phyloP scores from a whole-genome alignment of 140 eudicot species.

The Cichorium intybus region DNA sequence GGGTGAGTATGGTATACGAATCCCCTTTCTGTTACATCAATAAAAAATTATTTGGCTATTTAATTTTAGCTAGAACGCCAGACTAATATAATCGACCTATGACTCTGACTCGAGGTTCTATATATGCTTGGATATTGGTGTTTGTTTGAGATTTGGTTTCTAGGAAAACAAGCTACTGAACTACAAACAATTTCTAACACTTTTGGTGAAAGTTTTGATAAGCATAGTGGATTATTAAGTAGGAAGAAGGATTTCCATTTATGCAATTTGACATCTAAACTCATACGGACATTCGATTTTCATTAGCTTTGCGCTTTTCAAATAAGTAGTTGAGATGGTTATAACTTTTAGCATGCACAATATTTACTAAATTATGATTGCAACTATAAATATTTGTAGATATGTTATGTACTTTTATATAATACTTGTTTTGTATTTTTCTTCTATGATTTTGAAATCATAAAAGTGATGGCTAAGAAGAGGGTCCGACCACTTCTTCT shows the following conservation, averaged over 20 bases:
- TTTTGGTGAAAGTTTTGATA: not conserved
- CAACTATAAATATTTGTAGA: too few relatives aligned
- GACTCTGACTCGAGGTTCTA: not conserved
- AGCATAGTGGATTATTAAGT: not conserved
- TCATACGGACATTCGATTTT: not conserved
- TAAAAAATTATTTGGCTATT: not conserved
- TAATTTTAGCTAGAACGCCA: not conserved
- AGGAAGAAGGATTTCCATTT: not conserved
- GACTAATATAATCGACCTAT: not conserved
- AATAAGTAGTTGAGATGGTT: too few relatives aligned
- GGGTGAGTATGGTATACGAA: conserved; percentile 66
- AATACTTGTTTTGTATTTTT: too few relatives aligned
- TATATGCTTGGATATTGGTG: not conserved
- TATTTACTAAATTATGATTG: too few relatives aligned
- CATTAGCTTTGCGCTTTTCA: not conserved
- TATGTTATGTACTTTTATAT: too few relatives aligned
- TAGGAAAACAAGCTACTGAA: not conserved
- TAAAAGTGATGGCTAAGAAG: too few relatives aligned
- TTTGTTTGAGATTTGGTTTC: not conserved
- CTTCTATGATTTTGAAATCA: too few relatives aligned
- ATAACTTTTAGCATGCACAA: too few relatives aligned
- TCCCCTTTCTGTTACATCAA: not conserved
- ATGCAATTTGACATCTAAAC: not conserved
- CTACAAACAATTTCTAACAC: not conserved
- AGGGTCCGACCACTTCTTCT: too few relatives aligned